These are phyloP conservation scores for Cystofilobasidium ferigula DNA, from an alignment of 768 basidiomycete species.

Conservation along the genomic window DNA sequence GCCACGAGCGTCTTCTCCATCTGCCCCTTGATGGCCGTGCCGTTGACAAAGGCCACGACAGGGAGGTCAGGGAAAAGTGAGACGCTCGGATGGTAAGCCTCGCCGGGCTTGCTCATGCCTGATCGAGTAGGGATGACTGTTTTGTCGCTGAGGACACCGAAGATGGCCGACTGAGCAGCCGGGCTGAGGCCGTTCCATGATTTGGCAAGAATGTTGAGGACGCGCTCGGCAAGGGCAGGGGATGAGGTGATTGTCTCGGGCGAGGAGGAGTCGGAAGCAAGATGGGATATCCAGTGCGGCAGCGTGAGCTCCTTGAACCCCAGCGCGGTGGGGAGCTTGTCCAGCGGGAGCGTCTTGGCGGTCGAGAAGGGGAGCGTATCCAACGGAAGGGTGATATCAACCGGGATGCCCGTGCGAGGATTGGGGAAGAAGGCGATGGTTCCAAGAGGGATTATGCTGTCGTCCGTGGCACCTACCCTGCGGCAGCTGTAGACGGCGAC, in stretches of 20 bases:
- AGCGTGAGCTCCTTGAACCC: conserved; percentile 69
- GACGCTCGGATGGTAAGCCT: conserved; percentile 73
- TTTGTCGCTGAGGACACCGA: conserved; percentile 42
- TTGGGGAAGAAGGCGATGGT: conserved; percentile 63
- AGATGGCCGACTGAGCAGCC: conserved; percentile 45
- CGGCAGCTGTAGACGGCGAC: conserved; percentile 50
- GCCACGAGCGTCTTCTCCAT: conserved; percentile 54
- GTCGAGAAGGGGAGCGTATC: conserved; percentile 59
- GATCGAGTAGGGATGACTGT: conserved; percentile 52
- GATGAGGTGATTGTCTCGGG: conserved; percentile 52
- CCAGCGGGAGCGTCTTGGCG: conserved; percentile 43
- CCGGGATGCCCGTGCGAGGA: conserved; percentile 52
- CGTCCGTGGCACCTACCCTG: too few relatives aligned
- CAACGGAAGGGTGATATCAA: conserved; percentile 62
- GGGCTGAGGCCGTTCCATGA: conserved; percentile 59
- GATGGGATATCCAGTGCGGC: conserved; percentile 60
- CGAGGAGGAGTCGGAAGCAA: conserved; percentile 44
- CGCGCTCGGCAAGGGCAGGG: conserved; percentile 66
- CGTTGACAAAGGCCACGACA: conserved; percentile 60
- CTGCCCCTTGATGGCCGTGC: conserved; percentile 51
- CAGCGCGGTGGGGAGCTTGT: conserved; percentile 43
- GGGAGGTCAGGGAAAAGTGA: conserved; percentile 84
- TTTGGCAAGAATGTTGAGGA: conserved; percentile 54
- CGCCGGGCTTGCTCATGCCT: conserved; percentile 60
- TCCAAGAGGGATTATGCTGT: conserved; percentile 58